Base-by-base conservation (phyloP, 495 filamentous ascomycete genomes). In the Neurospora discreta region DNA sequence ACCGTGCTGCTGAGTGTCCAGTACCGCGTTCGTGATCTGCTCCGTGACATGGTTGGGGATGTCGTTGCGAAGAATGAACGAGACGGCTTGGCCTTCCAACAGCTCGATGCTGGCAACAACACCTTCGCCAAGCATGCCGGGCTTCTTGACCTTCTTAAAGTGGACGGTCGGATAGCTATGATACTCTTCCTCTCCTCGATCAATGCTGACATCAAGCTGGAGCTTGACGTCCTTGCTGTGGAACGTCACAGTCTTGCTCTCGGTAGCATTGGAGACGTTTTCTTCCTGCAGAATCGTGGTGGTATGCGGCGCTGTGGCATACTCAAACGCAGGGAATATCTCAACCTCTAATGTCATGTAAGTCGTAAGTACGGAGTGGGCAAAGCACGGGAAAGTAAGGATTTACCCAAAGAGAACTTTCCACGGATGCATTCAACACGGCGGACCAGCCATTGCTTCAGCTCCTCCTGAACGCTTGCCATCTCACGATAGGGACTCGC, bases 271-370 rank as follows among this genome's bases (percentile, higher is more conserved):
- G 11, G 78, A 52, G 16, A 81, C 75, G 42, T 81, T 77, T 15
- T 82, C 76, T 1, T 78, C 78, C 58, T 81, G 76, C 6, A 85
- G 72, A 38, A 89, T 80, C 8, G 82, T 82, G 18, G 85, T 86
- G 1, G 79, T 86, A 74, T 92, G 90, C 7, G 79, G 39, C 43
- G 87, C 89, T 30, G 80, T 81, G 5, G 89, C 90, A 78, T 92
- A 93, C 70, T 89, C 87, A 73, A 91, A 91, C 23, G 89, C 89
- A 6, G 90, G 90, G 71, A 92, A 92, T 16, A 93, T 76, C 72
- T 91, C 87, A 16, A 92, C 82, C 43, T 89, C 85, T 83, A 42
- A 68, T 71, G 23, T 18, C 15, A 36, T 42, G 38, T 68, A 44
- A 73, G 68, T 18, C 3, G 39, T 5, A 16, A 3, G 26, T 38